Evolutionary conservation across 805 yeast species (phyloP).

Genomic region (Teunomyces stri): DNA sequence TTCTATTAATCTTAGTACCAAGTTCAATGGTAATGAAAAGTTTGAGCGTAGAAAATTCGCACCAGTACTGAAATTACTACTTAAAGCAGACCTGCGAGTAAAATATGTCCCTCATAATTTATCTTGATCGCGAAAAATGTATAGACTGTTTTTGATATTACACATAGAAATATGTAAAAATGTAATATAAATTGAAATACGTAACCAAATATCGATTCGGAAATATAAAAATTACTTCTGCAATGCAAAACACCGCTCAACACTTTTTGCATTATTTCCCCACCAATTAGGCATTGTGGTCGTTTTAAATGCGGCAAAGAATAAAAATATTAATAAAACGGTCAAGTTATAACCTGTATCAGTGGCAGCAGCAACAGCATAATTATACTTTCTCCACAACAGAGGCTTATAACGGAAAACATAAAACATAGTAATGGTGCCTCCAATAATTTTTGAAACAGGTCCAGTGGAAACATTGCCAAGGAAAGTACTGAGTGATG

Average conservation of each 20-base stretch:
- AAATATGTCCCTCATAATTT: not conserved
- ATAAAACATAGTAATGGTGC: constrained; percentile 20
- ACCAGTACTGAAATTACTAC: not conserved
- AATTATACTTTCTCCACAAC: constrained; percentile 23
- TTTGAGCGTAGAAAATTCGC: constrained; percentile 3
- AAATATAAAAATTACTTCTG: not conserved
- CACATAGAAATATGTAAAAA: no score
- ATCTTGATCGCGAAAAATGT: no score
- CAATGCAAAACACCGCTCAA: constrained; percentile 23
- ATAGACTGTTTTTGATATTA: no score
- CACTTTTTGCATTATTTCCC: constrained; percentile 21
- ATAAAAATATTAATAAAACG: constrained; percentile 16
- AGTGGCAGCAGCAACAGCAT: constrained; percentile 23
- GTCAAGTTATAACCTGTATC: constrained; percentile 25
- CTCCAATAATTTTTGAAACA: constrained; percentile 21
- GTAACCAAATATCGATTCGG: no score
- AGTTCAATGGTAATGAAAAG: not conserved
- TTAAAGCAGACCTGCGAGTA: not conserved
- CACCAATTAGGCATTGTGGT: constrained; percentile 22
- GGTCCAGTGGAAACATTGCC: constrained; percentile 24
- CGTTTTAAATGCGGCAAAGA: constrained; percentile 13
- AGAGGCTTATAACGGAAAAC: constrained; percentile 16
- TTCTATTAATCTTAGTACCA: not conserved
- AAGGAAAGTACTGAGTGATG: constrained; percentile 22
- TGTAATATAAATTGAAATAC: not conserved